Percentiles rank a stretch among this genome's conserved stretches.
These are phyloP conservation scores for Neurospora sublineolata DNA, from an alignment of 495 filamentous ascomycete species.

Conservation along the genomic window DNA sequence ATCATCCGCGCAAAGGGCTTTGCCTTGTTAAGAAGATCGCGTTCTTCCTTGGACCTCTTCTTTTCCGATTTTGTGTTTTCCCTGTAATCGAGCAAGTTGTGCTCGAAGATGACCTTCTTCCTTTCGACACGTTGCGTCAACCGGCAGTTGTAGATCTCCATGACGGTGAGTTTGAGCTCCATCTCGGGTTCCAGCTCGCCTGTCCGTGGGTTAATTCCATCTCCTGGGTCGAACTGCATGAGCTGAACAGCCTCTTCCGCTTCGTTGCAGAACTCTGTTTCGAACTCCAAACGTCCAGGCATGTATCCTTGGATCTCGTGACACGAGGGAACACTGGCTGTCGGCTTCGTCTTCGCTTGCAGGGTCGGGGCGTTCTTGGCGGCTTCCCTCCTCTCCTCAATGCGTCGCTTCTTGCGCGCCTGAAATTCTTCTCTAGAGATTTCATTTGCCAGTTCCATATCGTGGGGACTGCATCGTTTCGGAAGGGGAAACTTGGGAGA, in stretches of 20 bases:
- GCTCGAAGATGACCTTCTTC: conserved; percentile 94
- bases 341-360: conserved; percentile 89
- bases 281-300: conserved; percentile 94
- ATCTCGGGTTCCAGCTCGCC: conserved; percentile 85
- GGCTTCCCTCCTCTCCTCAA: conserved; percentile 83
- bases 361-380: conserved; percentile 72
- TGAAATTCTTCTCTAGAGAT: conserved; percentile 91
- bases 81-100: conserved; percentile 81
- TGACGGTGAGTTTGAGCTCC: conserved; percentile 93
- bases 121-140: conserved; percentile 85
- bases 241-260: conserved; percentile 96
- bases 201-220: conserved; percentile 73
- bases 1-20: conserved; percentile 97
- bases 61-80: conserved; percentile 82
- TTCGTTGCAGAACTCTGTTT: conserved; percentile 95
- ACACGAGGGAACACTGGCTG: conserved; percentile 83
- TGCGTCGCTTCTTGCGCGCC: conserved; percentile 81
- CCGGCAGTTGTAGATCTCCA: conserved; percentile 95
- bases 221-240: conserved; percentile 95
- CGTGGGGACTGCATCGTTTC: conserved; percentile 65
- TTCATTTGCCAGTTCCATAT: conserved; percentile 61
- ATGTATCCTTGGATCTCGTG: conserved; percentile 98
- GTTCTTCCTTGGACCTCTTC: conserved; percentile 90
- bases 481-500: conserved; percentile 78
- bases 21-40: conserved; percentile 77